A percentile compares a stretch with the other conserved stretches of the same genome.
Conservation (phyloP, 805 yeast genomes). For the Wickerhamiella domercqiae region DNA sequence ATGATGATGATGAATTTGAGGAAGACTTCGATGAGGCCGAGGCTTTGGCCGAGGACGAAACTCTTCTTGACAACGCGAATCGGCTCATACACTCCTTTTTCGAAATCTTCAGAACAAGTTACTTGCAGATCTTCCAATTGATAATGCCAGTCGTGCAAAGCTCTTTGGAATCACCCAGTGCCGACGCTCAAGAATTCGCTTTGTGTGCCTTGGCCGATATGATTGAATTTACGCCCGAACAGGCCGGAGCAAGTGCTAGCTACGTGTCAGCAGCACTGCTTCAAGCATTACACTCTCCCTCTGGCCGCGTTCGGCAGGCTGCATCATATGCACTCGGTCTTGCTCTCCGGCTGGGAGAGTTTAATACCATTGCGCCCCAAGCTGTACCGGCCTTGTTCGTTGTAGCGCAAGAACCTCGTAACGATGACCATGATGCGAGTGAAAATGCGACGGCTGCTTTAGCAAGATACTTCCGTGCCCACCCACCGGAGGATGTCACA, state of each 20-base stretch:
- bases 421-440: constrained; percentile 79
- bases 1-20: constrained; percentile 50
- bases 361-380: constrained; percentile 46
- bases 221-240: constrained; percentile 43
- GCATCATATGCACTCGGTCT: constrained; percentile 75
- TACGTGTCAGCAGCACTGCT: constrained; percentile 36
- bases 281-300: constrained; percentile 27
- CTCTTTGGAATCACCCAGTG: constrained; percentile 49
- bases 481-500: constrained; percentile 42
- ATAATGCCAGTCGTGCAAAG: constrained; percentile 48
- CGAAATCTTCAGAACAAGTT: constrained; percentile 37
- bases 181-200: constrained; percentile 60
- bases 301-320: constrained; percentile 53
- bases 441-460: constrained; percentile 74
- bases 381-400: constrained; percentile 63
- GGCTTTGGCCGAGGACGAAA: constrained; percentile 76
- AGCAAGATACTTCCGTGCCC: constrained; percentile 65
- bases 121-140: not conserved
- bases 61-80: constrained; percentile 70
- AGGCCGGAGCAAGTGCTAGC: constrained; percentile 54
- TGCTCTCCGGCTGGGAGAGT: constrained; percentile 53
- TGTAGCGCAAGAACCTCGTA: constrained; percentile 51
- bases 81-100: constrained; percentile 58
- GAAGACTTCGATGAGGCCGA: constrained; percentile 79
- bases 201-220: constrained; percentile 67